Conservation (phyloP, 805 yeast species). For the Wickerhamiella bombiphila region DNA sequence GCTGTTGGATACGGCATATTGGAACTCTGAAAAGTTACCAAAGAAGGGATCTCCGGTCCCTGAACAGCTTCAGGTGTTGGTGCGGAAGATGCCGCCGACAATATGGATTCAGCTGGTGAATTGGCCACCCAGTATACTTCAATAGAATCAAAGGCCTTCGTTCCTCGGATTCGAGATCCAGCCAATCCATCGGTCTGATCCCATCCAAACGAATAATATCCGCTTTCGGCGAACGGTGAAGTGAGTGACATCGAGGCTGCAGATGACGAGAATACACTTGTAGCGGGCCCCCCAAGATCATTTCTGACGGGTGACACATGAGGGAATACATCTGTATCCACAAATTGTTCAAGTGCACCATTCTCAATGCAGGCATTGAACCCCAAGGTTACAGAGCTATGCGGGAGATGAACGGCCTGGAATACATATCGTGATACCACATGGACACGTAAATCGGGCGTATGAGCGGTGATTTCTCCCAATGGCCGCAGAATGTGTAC, state of each 20-base stretch:
- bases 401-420: slow-evolving; percentile 2
- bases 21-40: no score
- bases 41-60: no score
- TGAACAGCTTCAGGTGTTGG: no score
- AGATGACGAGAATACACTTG: background rate
- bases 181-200: slow-evolving; percentile 10
- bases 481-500: background rate
- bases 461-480: background rate
- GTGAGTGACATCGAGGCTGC: no score
- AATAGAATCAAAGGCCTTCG: slow-evolving; percentile 11
- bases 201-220: slow-evolving; percentile 9
- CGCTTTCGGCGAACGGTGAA: background rate
- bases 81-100: no score
- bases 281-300: background rate
- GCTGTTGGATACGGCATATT: no score
- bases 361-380: slow-evolving; percentile 6
- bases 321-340: background rate
- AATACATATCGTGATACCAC: background rate
- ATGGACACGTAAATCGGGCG: slow-evolving; percentile 4
- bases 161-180: slow-evolving; percentile 9
- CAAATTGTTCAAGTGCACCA: background rate
- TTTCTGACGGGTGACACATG: no score
- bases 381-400: background rate
- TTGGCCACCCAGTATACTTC: slow-evolving; percentile 9
- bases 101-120: background rate